Evolutionary conservation across 2,329 filamentous ascomycete species (phyloP), one percentile per base, ranked within the genome.

Genomic region (Aurifilum marmelostoma): DNA sequence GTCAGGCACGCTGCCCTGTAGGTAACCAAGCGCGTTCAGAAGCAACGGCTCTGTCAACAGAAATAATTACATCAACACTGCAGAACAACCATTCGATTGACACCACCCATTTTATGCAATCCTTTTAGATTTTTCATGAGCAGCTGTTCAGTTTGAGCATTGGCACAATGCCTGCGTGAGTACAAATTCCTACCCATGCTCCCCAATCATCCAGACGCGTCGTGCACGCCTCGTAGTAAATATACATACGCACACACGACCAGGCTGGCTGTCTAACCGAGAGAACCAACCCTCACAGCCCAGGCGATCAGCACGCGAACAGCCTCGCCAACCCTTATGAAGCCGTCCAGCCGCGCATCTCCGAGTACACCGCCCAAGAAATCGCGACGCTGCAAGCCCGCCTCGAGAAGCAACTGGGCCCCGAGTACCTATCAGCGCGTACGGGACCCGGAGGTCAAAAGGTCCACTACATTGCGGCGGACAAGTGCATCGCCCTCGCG

Each of bases 401-500:
- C 41, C 88, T 99, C 39, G 92, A 98, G 77, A 97, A 94, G 77
- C 94, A 97, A 77, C 88, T 99, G 14, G 96, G 96, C 0, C 96
- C 96, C 0, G 97, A 99, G 81, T 99, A 97, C 79, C 92, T 99
- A 69, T 98, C 95, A 2, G 88, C 93, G 56, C 87, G 96, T 75
- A 85, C 91, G 18, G 96, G 96, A 2, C 91, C 94, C 16, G 91
- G 90, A 12, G 94, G 94, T 63, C 88, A 91, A 72, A 95, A 92
- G 77, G 92, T 99, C 24, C 93, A 97, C 78, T 99, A 99, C 80
- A 85, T 99, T 65, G 89, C 94, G n/a, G 94, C 94, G 1, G 95
- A 98, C 77, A 99, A 99, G 82, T 94, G 92, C 77, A 99, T 99
- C 78, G 92, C 92, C 69, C 90, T 97, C 65, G 94, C 94, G 66